Conservation (phyloP, 176 grass and related monocot species). For the Carex myosuroides region DNA sequence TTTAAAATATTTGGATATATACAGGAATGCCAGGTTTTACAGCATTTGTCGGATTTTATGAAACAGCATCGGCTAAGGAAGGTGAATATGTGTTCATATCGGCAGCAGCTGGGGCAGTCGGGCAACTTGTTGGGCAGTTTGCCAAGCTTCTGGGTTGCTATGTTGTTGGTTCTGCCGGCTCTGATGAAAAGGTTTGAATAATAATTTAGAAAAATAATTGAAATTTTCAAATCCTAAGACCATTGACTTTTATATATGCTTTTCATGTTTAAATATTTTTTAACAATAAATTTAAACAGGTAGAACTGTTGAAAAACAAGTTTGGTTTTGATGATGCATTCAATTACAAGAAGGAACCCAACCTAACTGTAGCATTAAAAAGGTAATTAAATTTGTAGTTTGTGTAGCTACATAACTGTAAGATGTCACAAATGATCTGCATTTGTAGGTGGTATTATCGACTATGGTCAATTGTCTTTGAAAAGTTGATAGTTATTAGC, state of each 20-base stretch:
- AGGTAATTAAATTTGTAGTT: conserved; percentile 24
- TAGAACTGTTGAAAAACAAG: conserved; percentile 40
- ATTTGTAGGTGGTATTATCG: neutral
- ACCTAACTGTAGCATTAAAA: conserved; percentile 30
- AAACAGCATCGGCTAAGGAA: conserved; percentile 42
- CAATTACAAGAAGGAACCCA: conserved; percentile 59
- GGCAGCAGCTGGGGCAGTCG: conserved; percentile 39
- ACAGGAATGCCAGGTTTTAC: conserved; percentile 53
- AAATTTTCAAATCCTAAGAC: neutral
- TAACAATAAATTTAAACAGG: conserved; percentile 20
- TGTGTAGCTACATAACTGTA: neutral
- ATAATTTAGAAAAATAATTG: neutral
- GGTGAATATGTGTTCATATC: conserved; percentile 48
- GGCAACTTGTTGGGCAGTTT: conserved; percentile 51
- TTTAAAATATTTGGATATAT: neutral
- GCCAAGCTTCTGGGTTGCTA: conserved; percentile 48
- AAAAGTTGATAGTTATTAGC: neutral
- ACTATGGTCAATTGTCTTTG: neutral
- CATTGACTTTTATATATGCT: neutral
- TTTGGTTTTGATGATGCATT: conserved; percentile 52
- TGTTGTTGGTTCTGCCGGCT: conserved; percentile 43
- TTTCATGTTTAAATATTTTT: neutral
- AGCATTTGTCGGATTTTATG: conserved; percentile 38
- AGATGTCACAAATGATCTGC: neutral
- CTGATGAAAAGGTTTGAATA: conserved; percentile 37